Conservation (phyloP, 805 yeast genomes). For the Yamadazyma philogaea region DNA sequence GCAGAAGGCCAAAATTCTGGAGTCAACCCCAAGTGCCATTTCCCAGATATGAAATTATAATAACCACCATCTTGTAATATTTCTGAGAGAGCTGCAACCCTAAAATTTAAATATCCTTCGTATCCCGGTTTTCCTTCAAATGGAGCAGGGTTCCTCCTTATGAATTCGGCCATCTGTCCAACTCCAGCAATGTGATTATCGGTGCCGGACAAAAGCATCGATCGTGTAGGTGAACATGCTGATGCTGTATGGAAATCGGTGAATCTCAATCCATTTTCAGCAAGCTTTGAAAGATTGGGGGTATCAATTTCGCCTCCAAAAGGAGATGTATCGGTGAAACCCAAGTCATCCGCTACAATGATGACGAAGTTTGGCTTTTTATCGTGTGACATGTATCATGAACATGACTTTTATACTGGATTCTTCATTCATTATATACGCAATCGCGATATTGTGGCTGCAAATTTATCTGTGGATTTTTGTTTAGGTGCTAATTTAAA, state of each 20-base stretch:
- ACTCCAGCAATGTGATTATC: conserved; percentile 61
- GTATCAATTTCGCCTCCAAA: conserved; percentile 60
- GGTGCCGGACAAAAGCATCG: conserved; percentile 59
- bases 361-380: conserved; percentile 49
- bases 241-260: conserved; percentile 63
- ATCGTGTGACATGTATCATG: background rate
- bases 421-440: background rate
- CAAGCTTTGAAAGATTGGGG: conserved; percentile 47
- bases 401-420: background rate
- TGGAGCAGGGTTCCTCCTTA: conserved; percentile 32
- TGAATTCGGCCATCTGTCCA: conserved; percentile 56
- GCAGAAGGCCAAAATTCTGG: conserved; percentile 47
- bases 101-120: conserved; percentile 51
- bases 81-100: conserved; percentile 54
- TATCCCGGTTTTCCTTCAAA: conserved; percentile 50
- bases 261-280: conserved; percentile 45
- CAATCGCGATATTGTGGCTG: conserved; percentile 3
- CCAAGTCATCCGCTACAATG: conserved; percentile 61
- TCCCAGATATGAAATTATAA: conserved; percentile 56
- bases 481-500: too few relatives aligned
- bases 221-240: conserved; percentile 63
- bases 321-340: conserved; percentile 52
- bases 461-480: too few relatives aligned
- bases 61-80: conserved; percentile 44
- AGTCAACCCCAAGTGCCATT: conserved; percentile 57